These are phyloP conservation scores for Trichoderma polysporum DNA, from an alignment of 2,329 filamentous ascomycete genomes.

Conservation along the genomic window DNA sequence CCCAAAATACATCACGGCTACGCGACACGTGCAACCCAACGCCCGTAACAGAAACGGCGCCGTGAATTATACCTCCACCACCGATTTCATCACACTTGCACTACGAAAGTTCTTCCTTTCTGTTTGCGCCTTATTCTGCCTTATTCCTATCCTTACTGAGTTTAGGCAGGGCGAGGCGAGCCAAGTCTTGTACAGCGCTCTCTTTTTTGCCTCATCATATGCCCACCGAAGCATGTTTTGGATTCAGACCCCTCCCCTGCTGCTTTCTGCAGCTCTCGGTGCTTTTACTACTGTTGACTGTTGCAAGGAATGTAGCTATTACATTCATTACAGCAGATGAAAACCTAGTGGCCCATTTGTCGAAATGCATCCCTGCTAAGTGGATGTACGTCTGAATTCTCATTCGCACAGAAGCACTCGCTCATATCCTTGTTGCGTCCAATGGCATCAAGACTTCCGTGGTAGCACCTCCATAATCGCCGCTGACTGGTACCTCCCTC, in stretches of 20 bases:
- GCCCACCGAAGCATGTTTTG: neutral
- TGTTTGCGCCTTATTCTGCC: neutral
- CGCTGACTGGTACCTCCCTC: neutral
- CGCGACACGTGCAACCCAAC: neutral
- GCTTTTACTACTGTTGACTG: neutral
- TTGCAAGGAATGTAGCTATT: neutral
- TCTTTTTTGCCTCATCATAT: neutral
- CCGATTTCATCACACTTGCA: neutral
- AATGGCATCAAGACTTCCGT: neutral
- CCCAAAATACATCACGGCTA: neutral
- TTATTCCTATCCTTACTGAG: neutral
- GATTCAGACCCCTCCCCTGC: neutral
- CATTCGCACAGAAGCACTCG: slow-evolving; percentile 1
- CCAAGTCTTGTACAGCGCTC: neutral
- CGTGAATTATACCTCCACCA: neutral
- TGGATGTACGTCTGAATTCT: neutral
- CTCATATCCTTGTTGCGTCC: neutral
- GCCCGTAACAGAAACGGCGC: neutral
- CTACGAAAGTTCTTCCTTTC: neutral
- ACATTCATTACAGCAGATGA: neutral
- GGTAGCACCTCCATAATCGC: neutral
- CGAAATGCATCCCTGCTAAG: neutral
- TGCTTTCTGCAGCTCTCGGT: neutral
- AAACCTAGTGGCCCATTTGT: neutral
- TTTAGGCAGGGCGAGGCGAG: neutral